Conservation (phyloP, 176 grass and related monocot species). For the Oryza rufipogon region DNA sequence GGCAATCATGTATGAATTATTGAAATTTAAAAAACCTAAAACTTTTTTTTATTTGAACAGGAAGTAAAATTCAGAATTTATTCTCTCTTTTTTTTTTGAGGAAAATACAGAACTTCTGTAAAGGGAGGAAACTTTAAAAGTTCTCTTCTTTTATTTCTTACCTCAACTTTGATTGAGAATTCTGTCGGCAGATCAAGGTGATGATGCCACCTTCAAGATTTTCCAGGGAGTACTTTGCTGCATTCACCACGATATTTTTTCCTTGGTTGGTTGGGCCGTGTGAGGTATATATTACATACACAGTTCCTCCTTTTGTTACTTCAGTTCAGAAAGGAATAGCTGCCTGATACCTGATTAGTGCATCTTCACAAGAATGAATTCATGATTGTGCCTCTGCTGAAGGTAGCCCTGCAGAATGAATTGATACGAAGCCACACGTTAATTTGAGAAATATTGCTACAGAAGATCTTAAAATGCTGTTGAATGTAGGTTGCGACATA, state of each 20-base stretch:
- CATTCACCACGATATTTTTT: slow-evolving; percentile 88
- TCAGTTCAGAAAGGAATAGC: slow-evolving; percentile 9
- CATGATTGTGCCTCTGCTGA: slow-evolving; percentile 21
- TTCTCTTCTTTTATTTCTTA: not conserved
- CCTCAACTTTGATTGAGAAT: slow-evolving; percentile 20
- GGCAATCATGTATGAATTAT: not conserved
- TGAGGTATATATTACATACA: slow-evolving; percentile 62
- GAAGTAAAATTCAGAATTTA: not conserved
- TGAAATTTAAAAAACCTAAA: not conserved
- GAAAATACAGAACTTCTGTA: not conserved
- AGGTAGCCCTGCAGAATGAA: slow-evolving; percentile 7
- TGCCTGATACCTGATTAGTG: slow-evolving; percentile 12
- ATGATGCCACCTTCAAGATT: slow-evolving; percentile 81
- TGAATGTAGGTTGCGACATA: not conserved
- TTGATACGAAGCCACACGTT: not conserved
- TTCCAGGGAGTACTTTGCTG: slow-evolving; percentile 74
- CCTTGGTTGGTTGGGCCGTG: slow-evolving; percentile 88
- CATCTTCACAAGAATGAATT: slow-evolving; percentile 15
- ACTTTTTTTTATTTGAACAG: not conserved
- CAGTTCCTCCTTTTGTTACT: not conserved
- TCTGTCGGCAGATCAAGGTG: slow-evolving; percentile 69
- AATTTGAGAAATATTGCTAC: slow-evolving; percentile 8
- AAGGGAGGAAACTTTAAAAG: not conserved
- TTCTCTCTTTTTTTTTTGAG: not conserved
- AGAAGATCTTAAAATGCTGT: not conserved